These are phyloP conservation scores for Rhodotorula sp. DNA, from an alignment of 1,284 basidiomycete genomes.

Conservation along the genomic window DNA sequence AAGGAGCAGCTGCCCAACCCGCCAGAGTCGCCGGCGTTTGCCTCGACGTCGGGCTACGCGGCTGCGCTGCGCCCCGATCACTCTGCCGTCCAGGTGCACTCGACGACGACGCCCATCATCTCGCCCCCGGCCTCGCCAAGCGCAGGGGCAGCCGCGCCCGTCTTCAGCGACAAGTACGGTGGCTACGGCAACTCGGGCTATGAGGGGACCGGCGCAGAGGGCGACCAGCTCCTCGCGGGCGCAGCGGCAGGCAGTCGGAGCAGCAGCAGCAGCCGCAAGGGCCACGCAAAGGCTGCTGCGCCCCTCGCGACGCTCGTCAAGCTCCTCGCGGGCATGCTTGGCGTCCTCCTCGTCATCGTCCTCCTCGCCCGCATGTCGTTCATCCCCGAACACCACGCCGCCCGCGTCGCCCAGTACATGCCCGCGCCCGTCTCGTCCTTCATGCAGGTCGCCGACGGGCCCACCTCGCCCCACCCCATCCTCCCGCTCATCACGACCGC, in stretches of 20 bases:
- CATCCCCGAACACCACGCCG: constrained; percentile 22
- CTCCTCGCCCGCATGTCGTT: constrained; percentile 29
- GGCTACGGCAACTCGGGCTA: constrained; percentile 12
- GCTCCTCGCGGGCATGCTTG: constrained; percentile 25
- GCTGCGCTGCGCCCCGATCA: constrained; percentile 19
- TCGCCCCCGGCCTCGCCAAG: constrained; percentile 21
- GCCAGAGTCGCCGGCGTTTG: constrained; percentile 3
- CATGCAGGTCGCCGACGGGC: constrained; percentile 30
- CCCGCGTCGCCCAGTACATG: constrained; percentile 32
- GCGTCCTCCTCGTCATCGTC: constrained; percentile 22
- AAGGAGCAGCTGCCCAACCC: not conserved
- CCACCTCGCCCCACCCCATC: constrained; percentile 44
- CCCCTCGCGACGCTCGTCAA: constrained; percentile 20
- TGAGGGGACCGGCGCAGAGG: constrained; percentile 50
- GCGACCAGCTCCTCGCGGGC: constrained; percentile 62
- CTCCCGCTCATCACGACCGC: constrained; percentile 41
- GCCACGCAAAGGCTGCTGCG: not conserved
- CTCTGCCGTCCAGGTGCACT: constrained; percentile 15
- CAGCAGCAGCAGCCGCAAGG: constrained; percentile 18
- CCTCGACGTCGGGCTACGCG: not conserved
- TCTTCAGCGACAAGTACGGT: constrained; percentile 20
- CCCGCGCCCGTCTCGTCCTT: constrained; percentile 34
- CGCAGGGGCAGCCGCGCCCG: not conserved
- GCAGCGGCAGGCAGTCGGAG: constrained; percentile 46
- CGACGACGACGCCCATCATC: constrained; percentile 28